Percentiles rank a stretch among this genome's conserved stretches.
Evolutionary conservation across 257 asterid species (phyloP).

Genomic region (Solanum ossicruentum): DNA sequence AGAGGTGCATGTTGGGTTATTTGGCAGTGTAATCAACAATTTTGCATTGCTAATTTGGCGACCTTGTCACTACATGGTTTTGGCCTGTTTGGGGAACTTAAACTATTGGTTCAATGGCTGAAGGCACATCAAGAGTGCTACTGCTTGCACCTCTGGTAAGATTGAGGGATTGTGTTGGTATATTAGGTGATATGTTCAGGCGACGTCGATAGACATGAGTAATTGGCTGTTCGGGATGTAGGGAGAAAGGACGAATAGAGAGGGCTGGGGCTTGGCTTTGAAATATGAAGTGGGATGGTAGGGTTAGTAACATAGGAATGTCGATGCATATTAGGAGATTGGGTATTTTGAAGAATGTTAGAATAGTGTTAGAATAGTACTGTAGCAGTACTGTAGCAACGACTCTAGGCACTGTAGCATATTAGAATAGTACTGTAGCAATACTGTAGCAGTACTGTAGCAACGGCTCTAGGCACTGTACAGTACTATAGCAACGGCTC

Average conservation of each 20-base stretch:
- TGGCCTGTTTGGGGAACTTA: neutral
- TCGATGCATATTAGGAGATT: too few species aligned
- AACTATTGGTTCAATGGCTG: neutral
- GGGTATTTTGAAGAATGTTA: too few species aligned
- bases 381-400: too few species aligned
- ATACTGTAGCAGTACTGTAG: too few species aligned
- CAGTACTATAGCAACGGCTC: too few species aligned
- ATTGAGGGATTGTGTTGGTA: neutral
- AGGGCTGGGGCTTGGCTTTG: neutral
- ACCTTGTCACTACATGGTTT: neutral
- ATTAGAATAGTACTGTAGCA: too few species aligned
- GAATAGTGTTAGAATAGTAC: too few species aligned
- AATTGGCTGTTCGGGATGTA: neutral
- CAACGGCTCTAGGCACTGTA: too few species aligned
- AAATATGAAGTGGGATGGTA: neutral
- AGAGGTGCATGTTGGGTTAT: neutral
- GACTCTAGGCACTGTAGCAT: too few species aligned
- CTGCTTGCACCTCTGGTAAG: neutral
- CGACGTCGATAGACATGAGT: neutral
- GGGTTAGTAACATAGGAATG: neutral
- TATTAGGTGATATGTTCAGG: neutral
- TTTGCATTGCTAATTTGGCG: neutral
- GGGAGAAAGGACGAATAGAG: neutral
- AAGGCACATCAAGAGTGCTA: neutral
- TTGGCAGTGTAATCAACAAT: neutral